Percentiles rank a stretch among this genome's conserved stretches.
These are phyloP conservation scores for Annona squamosa DNA, from an alignment of 164 flowering plant species.

Conservation along the genomic window DNA sequence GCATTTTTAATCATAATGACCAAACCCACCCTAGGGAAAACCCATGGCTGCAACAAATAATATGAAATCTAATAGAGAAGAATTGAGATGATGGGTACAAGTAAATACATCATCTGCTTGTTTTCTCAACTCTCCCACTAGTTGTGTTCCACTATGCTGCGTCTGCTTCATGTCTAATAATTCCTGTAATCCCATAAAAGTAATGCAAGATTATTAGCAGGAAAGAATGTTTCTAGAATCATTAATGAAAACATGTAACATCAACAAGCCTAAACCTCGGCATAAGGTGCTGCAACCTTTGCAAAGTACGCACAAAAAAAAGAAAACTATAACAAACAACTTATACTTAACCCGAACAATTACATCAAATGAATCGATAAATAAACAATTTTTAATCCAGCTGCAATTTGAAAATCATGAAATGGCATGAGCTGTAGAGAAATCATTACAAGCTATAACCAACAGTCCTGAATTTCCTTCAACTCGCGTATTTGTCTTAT, in stretches of 20 bases:
- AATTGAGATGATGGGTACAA: not conserved
- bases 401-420: not conserved
- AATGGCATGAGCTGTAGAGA: not conserved
- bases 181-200: conserved; percentile 41
- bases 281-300: conserved; percentile 93
- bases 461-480: not conserved
- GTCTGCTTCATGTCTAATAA: conserved; percentile 56
- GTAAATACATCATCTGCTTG: conserved; percentile 78
- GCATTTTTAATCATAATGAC: too few species aligned
- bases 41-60: not conserved
- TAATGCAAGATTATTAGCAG: not conserved
- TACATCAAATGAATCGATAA: not conserved
- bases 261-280: conserved; percentile 40
- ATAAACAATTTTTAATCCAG: not conserved
- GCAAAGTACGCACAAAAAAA: conserved; percentile 24
- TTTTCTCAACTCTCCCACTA: conserved; percentile 66
- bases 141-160: conserved; percentile 48
- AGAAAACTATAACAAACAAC: not conserved
- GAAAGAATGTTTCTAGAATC: not conserved
- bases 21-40: not conserved
- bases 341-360: not conserved
- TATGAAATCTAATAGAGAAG: not conserved
- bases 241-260: not conserved
- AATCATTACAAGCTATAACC: not conserved
- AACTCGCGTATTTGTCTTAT: not conserved